phyloP scores from a whole-genome alignment of 1,284 basidiomycete species.

The Porphyrellus sp. region DNA sequence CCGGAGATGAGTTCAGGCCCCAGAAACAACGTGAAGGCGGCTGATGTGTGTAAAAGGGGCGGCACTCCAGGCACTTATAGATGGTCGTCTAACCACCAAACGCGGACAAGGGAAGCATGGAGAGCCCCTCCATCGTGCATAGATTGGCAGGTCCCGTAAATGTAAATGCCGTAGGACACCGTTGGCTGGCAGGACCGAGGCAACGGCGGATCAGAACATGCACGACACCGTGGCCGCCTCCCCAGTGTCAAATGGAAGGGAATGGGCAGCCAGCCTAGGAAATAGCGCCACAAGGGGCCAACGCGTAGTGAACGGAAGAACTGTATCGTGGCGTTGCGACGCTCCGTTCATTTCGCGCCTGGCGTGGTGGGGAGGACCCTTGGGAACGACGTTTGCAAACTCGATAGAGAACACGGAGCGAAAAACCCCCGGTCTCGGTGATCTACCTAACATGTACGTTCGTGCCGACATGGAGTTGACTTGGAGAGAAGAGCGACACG shows the following conservation, averaged over 20 bases:
- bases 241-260: background rate
- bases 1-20: background rate
- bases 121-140: background rate
- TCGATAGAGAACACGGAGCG: background rate
- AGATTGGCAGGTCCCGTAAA: background rate
- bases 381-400: no score
- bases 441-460: background rate
- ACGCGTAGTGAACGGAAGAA: background rate
- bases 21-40: background rate
- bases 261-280: background rate
- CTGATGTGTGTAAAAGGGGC: background rate
- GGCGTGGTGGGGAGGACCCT: no score
- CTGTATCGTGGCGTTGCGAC: background rate
- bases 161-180: background rate
- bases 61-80: slow-evolving; percentile 6
- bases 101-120: slow-evolving; percentile 1
- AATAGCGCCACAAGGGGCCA: background rate
- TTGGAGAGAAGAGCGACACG: background rate
- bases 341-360: background rate
- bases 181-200: background rate
- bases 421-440: background rate
- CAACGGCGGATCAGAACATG: background rate
- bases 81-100: background rate
- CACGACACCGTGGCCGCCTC: slow-evolving; percentile 3
- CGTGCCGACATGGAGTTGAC: background rate